Percentiles rank a stretch among this genome's conserved stretches.
Evolutionary conservation across 768 basidiomycete species (phyloP).

Genomic region (Cyclocybe aegerita): DNA sequence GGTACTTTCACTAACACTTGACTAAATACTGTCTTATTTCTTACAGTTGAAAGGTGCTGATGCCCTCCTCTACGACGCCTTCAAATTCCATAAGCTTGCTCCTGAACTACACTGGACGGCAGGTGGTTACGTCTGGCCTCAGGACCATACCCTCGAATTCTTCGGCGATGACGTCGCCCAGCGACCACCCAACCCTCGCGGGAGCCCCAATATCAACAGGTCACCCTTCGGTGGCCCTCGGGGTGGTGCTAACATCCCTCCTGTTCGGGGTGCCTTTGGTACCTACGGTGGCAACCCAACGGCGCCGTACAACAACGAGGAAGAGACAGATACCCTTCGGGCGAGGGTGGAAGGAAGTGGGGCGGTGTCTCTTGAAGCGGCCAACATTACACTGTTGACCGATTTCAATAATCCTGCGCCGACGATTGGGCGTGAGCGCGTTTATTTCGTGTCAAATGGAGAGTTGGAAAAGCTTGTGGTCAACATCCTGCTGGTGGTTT

Average conservation of each 20-base stretch:
- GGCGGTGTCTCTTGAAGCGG: constrained; percentile 60
- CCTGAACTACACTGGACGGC: constrained; percentile 82
- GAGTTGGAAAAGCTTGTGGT: constrained; percentile 74
- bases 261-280: constrained; percentile 47
- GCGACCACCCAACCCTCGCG: constrained; percentile 16
- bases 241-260: constrained; percentile 23
- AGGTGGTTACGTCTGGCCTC: constrained; percentile 81
- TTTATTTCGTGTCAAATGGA: constrained; percentile 65
- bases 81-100: constrained; percentile 72
- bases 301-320: constrained; percentile 20
- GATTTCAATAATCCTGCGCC: constrained; percentile 42
- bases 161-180: constrained; percentile 40
- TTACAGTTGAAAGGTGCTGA: constrained; percentile 75
- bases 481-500: constrained; percentile 73
- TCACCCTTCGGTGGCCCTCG: constrained; percentile 22
- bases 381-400: constrained; percentile 60
- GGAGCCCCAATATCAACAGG: constrained; percentile 18
- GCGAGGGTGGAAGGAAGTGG: constrained; percentile 65
- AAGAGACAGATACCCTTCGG: constrained; percentile 43
- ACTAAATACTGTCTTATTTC: not conserved
- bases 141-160: constrained; percentile 67
- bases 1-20: not conserved
- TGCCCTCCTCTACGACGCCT: constrained; percentile 69
- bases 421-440: constrained; percentile 62
- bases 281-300: constrained; percentile 34